Conservation (phyloP, 2,329 filamentous ascomycete genomes). For the Trichophyton verrucosum region DNA sequence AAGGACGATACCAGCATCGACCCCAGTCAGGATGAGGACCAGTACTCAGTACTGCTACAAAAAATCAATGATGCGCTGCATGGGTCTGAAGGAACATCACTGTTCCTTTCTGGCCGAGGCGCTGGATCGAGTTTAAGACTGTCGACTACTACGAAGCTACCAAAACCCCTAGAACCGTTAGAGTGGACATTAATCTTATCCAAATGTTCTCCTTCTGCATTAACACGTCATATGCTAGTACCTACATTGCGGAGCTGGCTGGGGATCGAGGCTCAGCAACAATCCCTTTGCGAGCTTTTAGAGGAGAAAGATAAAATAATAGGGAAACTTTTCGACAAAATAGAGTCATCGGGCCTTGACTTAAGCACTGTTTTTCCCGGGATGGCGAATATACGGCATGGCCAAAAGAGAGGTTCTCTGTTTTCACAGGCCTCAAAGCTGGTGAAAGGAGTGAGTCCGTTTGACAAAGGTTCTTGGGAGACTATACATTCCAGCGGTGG, state of each 20-base stretch:
- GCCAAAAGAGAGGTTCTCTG: constrained; percentile 31
- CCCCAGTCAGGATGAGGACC: constrained; percentile 44
- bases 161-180: constrained; percentile 41
- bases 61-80: constrained; percentile 41
- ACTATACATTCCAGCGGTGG: constrained; percentile 15
- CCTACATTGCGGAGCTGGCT: constrained; percentile 42
- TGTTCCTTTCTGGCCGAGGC: constrained; percentile 20
- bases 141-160: constrained; percentile 38
- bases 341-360: constrained; percentile 45
- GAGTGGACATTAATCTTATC: constrained; percentile 41
- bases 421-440: constrained; percentile 41
- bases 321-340: constrained; percentile 45
- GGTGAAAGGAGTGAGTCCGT: constrained; percentile 43
- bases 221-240: constrained; percentile 41
- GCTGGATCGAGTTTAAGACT: constrained; percentile 32
- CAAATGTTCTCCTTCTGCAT: constrained; percentile 27
- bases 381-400: constrained; percentile 34
- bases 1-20: constrained; percentile 45
- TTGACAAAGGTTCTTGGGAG: constrained; percentile 40
- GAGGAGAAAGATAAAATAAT: constrained; percentile 49
- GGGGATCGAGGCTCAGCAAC: constrained; percentile 36
- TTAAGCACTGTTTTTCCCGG: constrained; percentile 46
- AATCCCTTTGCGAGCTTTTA: constrained; percentile 38
- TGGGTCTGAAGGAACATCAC: constrained; percentile 21
- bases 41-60: constrained; percentile 44